phyloP scores from a whole-genome alignment of 805 yeast species.

The Cyberlindnera mycetangii region DNA sequence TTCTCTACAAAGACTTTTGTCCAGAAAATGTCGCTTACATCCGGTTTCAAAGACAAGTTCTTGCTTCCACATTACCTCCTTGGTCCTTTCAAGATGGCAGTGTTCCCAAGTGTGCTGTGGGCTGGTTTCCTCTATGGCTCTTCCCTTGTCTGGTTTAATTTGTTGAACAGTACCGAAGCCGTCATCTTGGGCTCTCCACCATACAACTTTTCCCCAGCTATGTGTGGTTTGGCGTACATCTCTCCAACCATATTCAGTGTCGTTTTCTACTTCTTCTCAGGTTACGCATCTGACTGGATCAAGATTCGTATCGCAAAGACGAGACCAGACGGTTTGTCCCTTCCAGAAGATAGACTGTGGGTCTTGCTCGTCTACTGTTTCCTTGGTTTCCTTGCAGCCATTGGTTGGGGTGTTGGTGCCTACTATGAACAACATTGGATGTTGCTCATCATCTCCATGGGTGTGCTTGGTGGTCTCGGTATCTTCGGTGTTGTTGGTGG shows the following conservation, averaged over 20 bases:
- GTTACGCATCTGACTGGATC: constrained; percentile 49
- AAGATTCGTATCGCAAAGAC: constrained; percentile 41
- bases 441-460: constrained; percentile 51
- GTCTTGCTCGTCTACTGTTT: constrained; percentile 42
- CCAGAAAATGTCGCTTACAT: constrained; percentile 42
- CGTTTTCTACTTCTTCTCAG: constrained; percentile 44
- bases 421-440: constrained; percentile 52
- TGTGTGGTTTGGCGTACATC: constrained; percentile 48
- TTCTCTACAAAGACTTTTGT: constrained; percentile 32
- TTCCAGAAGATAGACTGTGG: constrained; percentile 60
- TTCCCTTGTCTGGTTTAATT: constrained; percentile 45
- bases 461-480: constrained; percentile 51
- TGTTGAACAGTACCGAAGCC: constrained; percentile 48
- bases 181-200: constrained; percentile 42
- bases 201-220: constrained; percentile 46
- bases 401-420: constrained; percentile 65
- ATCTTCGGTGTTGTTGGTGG: constrained; percentile 39
- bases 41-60: constrained; percentile 34
- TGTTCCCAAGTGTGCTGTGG: constrained; percentile 55
- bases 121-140: constrained; percentile 52
- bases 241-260: constrained; percentile 50
- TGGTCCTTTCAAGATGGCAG: constrained; percentile 40
- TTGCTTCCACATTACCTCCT: constrained; percentile 30
- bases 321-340: constrained; percentile 41
- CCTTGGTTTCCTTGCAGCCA: constrained; percentile 51